Base-by-base conservation (phyloP, 139 green algal genomes). In the Micromonas pusilla region DNA sequence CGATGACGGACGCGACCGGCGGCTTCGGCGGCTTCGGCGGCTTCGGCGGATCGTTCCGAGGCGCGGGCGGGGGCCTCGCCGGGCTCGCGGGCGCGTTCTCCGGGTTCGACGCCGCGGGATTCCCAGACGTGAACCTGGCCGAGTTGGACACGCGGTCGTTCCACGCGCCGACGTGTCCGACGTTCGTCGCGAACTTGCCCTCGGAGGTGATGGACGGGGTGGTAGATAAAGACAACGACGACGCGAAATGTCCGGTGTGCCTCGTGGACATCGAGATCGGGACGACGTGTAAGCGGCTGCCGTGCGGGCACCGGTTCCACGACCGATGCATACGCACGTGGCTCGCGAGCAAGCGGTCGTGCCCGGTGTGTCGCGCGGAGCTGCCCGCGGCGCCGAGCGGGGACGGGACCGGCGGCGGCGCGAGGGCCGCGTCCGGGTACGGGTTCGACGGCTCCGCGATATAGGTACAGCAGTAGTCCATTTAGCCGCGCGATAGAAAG, bases 281-380 rank as follows among this genome's bases (percentile, higher is more conserved):
- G 0, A 36, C 60, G 37, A 28, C n/a, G 33, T 13, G n/a, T 6
- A 38, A 62, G 21, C 19, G 16, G 68, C 20, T 75, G 31, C 37
- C 31, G 37, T 75, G 68, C 33, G 19, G 4, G 68, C 68, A 75
- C 68, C 26, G n/a, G 36, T 75, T 75, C 62, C 68, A 75, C 36
- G 6, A 62, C 34, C 16, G 9, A 16, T 75, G 68, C 33, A 21
- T 75, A 13, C 1, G 25, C 1, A 36, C 60, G 37, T 75, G 68
- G 68, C 53, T 75, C 23, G 62, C 60, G 30, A 37, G 20, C 34
- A 70, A 70, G 6, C 20, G 32, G 21, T 39, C 28, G 9, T 75
- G 37, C 38, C 26, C 33, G 30, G 31, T 73, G 66, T 73, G 66
- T 53, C 32, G 66, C 16, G 32, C 26, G 28, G 23, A 57, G 45